These are phyloP conservation scores for Barbatosphaeria neglecta DNA, from an alignment of 495 filamentous ascomycete species.

Conservation along the genomic window DNA sequence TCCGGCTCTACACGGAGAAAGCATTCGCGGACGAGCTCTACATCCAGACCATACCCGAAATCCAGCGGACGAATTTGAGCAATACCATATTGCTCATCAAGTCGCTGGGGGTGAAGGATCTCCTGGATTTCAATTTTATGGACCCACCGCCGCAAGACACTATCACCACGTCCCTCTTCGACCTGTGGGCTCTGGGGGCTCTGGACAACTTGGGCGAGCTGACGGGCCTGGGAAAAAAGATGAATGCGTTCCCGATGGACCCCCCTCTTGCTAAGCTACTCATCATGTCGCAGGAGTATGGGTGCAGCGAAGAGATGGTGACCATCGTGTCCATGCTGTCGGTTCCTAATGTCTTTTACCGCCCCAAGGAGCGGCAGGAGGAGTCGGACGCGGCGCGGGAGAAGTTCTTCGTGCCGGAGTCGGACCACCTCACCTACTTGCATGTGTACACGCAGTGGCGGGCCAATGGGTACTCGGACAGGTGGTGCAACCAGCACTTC, in stretches of 20 bases:
- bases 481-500: slow-evolving; percentile 89
- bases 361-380: slow-evolving; percentile 92
- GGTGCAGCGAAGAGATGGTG: slow-evolving; percentile 93
- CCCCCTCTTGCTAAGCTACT: slow-evolving; percentile 87
- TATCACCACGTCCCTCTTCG: slow-evolving; percentile 93
- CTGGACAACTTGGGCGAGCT: slow-evolving; percentile 89
- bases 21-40: slow-evolving; percentile 97
- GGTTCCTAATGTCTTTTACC: slow-evolving; percentile 93
- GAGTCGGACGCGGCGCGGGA: slow-evolving; percentile 95
- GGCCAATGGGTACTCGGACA: slow-evolving; percentile 76
- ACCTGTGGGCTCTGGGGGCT: slow-evolving; percentile 93
- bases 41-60: slow-evolving; percentile 95
- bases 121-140: slow-evolving; percentile 98
- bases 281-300: slow-evolving; percentile 76
- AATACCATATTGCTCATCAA: slow-evolving; percentile 94
- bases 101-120: slow-evolving; percentile 84
- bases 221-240: slow-evolving; percentile 73
- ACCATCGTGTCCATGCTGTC: slow-evolving; percentile 98
- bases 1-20: slow-evolving; percentile 84
- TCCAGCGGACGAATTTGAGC: slow-evolving; percentile 88
- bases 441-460: slow-evolving; percentile 97
- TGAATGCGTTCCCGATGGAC: slow-evolving; percentile 98
- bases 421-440: slow-evolving; percentile 89
- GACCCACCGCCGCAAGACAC: slow-evolving; percentile 97
- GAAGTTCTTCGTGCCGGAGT: slow-evolving; percentile 97